Evolutionary conservation across 441 rosid species (phyloP).

Genomic region (Aquilaria agallochum): DNA sequence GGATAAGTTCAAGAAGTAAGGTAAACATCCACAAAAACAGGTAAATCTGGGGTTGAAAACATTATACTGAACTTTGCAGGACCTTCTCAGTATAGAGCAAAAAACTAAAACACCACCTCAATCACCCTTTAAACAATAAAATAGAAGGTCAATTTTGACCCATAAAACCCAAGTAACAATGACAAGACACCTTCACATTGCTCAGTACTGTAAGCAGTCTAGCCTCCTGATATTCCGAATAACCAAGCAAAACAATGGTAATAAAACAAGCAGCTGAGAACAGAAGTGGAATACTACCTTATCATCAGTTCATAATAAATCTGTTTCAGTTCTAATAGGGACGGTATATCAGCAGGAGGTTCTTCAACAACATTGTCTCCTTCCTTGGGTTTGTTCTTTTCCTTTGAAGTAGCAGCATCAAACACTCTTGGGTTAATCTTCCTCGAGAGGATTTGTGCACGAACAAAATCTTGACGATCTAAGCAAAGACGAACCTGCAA

Average conservation of each 20-base stretch:
- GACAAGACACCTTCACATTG: too few species aligned
- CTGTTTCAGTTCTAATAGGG: constrained; percentile 79
- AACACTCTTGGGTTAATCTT: constrained; percentile 90
- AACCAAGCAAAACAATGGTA: neutral
- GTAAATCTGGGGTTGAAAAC: neutral
- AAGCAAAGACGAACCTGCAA: constrained; percentile 90
- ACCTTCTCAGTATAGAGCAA: neutral
- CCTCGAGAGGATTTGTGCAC: constrained; percentile 96
- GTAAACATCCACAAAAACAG: neutral
- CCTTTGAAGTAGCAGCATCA: constrained; percentile 72
- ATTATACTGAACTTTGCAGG: neutral
- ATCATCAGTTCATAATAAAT: constrained; percentile 91
- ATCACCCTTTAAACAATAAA: neutral
- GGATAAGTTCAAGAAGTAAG: neutral
- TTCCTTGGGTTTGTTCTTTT: constrained; percentile 96
- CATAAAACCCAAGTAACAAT: too few species aligned
- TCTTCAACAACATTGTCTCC: constrained; percentile 83
- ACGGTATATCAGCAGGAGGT: constrained; percentile 95
- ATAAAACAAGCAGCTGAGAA: neutral
- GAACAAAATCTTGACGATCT: constrained; percentile 89
- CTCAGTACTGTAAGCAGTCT: too few species aligned
- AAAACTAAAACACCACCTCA: neutral
- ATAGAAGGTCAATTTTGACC: too few species aligned
- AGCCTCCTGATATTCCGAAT: neutral
- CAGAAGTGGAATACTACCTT: constrained; percentile 36